phyloP scores from a whole-genome alignment of 768 basidiomycete species.

The Russula olivacea region DNA sequence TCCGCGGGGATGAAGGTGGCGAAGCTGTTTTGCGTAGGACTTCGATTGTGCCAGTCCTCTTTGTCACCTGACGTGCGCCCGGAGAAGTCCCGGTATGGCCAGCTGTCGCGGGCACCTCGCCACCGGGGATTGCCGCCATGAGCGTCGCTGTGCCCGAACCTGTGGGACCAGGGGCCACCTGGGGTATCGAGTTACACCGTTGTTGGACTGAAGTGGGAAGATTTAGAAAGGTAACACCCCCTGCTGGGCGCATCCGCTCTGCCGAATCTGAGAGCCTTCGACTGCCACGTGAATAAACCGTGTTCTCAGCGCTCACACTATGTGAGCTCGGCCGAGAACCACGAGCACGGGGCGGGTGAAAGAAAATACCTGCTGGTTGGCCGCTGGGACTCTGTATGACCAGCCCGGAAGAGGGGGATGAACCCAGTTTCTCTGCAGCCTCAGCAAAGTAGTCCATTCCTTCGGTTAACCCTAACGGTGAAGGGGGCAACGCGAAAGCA shows the following conservation, averaged over 20 bases:
- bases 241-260: slow-evolving; percentile 8
- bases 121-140: slow-evolving; percentile 5
- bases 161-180: neutral
- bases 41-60: slow-evolving; percentile 31
- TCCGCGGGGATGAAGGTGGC: slow-evolving; percentile 35
- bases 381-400: slow-evolving; percentile 92
- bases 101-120: slow-evolving; percentile 2
- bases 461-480: slow-evolving; percentile 66
- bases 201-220: slow-evolving; percentile 6
- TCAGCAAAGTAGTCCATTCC: slow-evolving; percentile 70
- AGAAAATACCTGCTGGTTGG: slow-evolving; percentile 91
- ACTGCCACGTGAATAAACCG: slow-evolving; percentile 6
- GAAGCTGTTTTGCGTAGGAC: slow-evolving; percentile 31
- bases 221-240: slow-evolving; percentile 16
- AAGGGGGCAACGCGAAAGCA: slow-evolving; percentile 46
- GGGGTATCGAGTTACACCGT: neutral
- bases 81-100: neutral
- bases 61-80: slow-evolving; percentile 21
- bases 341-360: slow-evolving; percentile 56
- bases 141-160: neutral
- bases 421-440: slow-evolving; percentile 63
- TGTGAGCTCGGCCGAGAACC: slow-evolving; percentile 12
- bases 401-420: slow-evolving; percentile 77
- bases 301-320: slow-evolving; percentile 13
- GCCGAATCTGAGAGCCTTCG: slow-evolving; percentile 19